These are phyloP conservation scores for Microbotryum silenes-acaulis DNA, from an alignment of 1,284 basidiomycete species.

Conservation along the genomic window DNA sequence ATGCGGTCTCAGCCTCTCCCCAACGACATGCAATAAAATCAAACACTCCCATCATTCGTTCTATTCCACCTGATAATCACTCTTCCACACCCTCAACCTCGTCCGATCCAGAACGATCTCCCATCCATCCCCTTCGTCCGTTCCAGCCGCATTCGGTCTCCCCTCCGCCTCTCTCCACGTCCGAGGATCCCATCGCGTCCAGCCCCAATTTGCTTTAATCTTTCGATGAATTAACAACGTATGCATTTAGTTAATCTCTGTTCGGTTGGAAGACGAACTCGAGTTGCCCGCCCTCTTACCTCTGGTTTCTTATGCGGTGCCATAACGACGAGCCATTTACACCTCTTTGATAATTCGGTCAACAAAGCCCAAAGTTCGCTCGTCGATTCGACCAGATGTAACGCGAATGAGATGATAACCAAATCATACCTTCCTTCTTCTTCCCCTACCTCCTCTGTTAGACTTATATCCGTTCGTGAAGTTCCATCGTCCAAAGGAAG, in stretches of 20 bases:
- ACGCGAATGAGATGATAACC: constrained; percentile 61
- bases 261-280: not conserved
- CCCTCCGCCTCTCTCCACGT: constrained; percentile 49
- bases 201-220: constrained; percentile 68
- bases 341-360: constrained; percentile 55
- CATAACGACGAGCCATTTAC: constrained; percentile 57
- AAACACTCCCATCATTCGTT: no score
- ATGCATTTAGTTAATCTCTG: not conserved
- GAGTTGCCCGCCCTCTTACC: constrained; percentile 40
- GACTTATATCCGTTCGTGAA: not conserved
- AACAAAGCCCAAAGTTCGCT: constrained; percentile 59
- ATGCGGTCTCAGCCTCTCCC: no score
- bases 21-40: no score
- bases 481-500: not conserved
- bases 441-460: not conserved
- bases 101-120: constrained; percentile 33
- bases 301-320: constrained; percentile 69
- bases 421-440: constrained; percentile 48
- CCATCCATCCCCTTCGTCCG: constrained; percentile 26
- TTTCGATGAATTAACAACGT: constrained; percentile 31
- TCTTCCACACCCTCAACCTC: constrained; percentile 31
- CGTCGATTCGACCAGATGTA: constrained; percentile 57
- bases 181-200: constrained; percentile 57
- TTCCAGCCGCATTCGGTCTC: constrained; percentile 13
- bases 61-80: constrained; percentile 3